Conservation (phyloP, 805 yeast species). For the Metschnikowia borealis region DNA sequence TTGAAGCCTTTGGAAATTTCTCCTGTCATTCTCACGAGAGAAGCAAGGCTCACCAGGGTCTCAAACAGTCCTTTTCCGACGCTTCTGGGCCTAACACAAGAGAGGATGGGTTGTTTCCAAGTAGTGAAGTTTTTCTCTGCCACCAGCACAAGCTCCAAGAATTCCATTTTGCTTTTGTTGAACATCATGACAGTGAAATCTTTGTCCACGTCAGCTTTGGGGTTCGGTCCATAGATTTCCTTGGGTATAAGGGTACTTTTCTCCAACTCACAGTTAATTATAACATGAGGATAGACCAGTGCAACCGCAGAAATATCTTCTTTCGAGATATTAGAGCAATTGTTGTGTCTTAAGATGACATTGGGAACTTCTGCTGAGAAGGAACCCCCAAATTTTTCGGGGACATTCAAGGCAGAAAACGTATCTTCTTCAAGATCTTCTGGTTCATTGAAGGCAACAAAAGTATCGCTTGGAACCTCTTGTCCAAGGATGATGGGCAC, state of each 20-base stretch:
- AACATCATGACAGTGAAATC: neutral
- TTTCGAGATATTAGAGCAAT: slow-evolving; percentile 10
- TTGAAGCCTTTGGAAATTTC: slow-evolving; percentile 7
- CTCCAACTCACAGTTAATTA: slow-evolving; percentile 12
- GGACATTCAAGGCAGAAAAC: neutral
- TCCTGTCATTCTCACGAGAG: neutral
- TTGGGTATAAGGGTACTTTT: slow-evolving; percentile 11
- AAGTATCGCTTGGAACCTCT: too few relatives aligned
- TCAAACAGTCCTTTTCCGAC: slow-evolving; percentile 10
- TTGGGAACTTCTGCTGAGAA: neutral
- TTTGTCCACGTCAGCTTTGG: neutral
- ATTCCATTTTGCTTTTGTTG: neutral
- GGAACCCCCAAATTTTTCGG: neutral
- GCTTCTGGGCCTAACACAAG: slow-evolving; percentile 9
- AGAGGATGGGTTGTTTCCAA: slow-evolving; percentile 7
- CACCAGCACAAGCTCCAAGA: slow-evolving; percentile 6
- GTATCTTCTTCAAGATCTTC: neutral
- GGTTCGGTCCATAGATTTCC: neutral
- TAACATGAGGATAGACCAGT: slow-evolving; percentile 12
- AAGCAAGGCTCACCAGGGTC: slow-evolving; percentile 3
- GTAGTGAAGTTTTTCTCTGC: slow-evolving; percentile 1
- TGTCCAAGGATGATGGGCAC: too few relatives aligned
- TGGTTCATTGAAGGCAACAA: too few relatives aligned
- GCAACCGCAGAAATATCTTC: slow-evolving; percentile 5
- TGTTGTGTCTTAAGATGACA: neutral